Percentiles rank a stretch among this genome's conserved stretches.
Conservation (phyloP, 352 stramenopile genomes). For the Halophytophthora polymorphica region DNA sequence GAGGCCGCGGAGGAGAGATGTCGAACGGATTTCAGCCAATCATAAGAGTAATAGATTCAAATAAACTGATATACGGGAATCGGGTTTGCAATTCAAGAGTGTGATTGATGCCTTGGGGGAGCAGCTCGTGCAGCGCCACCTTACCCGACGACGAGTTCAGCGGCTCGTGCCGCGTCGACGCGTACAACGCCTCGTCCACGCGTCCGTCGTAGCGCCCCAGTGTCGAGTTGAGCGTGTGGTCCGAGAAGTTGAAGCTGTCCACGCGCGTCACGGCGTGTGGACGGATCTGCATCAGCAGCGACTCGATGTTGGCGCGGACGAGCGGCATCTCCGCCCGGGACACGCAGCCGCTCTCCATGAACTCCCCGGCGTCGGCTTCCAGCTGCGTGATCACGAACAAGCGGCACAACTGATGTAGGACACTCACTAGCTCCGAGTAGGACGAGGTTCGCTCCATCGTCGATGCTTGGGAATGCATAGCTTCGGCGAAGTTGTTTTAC, state of each 20-base stretch:
- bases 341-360: conserved; percentile 65
- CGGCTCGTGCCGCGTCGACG: conserved; percentile 54
- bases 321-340: conserved; percentile 35
- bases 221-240: conserved; percentile 68
- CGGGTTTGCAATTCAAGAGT: too few species aligned
- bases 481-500: too few species aligned
- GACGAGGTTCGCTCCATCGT: conserved; percentile 33
- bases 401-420: conserved; percentile 56
- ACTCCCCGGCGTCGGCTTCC: conserved; percentile 54
- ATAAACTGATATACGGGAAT: too few species aligned
- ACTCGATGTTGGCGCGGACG: conserved; percentile 52
- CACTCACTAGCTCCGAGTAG: conserved; percentile 23
- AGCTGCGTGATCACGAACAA: conserved; percentile 69
- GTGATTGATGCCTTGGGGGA: too few species aligned
- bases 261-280: conserved; percentile 69
- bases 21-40: too few species aligned
- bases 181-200: conserved; percentile 70
- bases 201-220: conserved; percentile 72
- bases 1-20: too few species aligned
- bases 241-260: conserved; percentile 80
- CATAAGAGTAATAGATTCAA: too few species aligned
- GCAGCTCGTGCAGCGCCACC: conserved; percentile 57
- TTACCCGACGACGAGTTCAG: conserved; percentile 63
- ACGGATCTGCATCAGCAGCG: conserved; percentile 47
- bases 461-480: conserved; percentile 25